Conservation (phyloP, 2,329 filamentous ascomycete species). For the Juglanconis sp. region DNA sequence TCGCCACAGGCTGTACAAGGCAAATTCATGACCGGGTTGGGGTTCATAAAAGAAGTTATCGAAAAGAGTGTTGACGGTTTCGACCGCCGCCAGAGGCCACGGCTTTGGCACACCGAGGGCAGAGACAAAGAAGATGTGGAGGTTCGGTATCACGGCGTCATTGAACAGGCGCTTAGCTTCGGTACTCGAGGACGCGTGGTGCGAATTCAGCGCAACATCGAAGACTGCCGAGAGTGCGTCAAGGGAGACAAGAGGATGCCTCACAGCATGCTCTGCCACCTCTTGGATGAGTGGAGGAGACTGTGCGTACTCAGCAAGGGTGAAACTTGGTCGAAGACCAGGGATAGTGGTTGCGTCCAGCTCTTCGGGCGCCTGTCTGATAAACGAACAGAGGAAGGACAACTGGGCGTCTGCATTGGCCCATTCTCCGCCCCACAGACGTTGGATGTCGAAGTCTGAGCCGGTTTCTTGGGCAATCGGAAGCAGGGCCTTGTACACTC, state of each 20-base stretch:
- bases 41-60: constrained; percentile 79
- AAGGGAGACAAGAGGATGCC: constrained; percentile 83
- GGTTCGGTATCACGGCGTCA: constrained; percentile 66
- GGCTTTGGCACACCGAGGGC: constrained; percentile 74
- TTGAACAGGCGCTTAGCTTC: constrained; percentile 66
- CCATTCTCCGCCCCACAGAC: constrained; percentile 89
- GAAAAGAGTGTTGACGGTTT: constrained; percentile 74
- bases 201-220: constrained; percentile 59
- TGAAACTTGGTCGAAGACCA: constrained; percentile 74
- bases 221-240: constrained; percentile 74
- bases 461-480: constrained; percentile 63
- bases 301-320: constrained; percentile 52
- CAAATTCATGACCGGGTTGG: constrained; percentile 77
- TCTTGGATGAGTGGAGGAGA: constrained; percentile 49
- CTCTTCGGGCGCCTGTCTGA: constrained; percentile 70
- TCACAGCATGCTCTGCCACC: constrained; percentile 61
- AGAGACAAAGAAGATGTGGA: constrained; percentile 76
- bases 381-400: constrained; percentile 87
- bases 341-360: constrained; percentile 85
- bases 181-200: constrained; percentile 58
- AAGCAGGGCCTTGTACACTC: constrained; percentile 74
- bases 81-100: constrained; percentile 71
- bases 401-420: constrained; percentile 81
- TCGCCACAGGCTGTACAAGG: constrained; percentile 86
- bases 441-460: constrained; percentile 73